Evolutionary conservation across 139 green algal species (phyloP), one percentile per base, ranked within the genome.

Genomic region (Volvox africanus): DNA sequence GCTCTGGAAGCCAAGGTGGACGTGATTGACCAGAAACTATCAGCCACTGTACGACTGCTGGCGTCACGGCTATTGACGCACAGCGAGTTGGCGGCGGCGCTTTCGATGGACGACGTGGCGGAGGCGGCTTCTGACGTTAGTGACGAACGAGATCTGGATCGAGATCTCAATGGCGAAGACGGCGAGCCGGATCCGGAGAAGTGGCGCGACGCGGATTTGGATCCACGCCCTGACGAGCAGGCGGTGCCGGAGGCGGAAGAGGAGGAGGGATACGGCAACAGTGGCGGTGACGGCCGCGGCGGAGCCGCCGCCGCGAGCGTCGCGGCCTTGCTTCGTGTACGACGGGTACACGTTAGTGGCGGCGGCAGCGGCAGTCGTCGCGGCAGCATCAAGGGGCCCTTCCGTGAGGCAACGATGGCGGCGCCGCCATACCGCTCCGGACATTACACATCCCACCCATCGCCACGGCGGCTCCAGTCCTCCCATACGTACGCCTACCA

Each of bases 11-110:
- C 6, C 32, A 69, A 80, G 32, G 24, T 92, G 73, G 82, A 82
- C 37, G 22, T 88, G 5, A 84, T 92, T 26, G 77, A 89, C 26
- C 89, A 88, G 71, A 92, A 92, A 75, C 82, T 92, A 28, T 77
- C 69, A 0, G 89, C 86, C 30, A 44, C 73, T 2, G 73, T 90
- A 77, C 71, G 86, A 18, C 86, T 90, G 86, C 86, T 90, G 71
- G 71, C 50, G 19, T 73, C 35, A 20, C 44, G 86, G 20, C 71
- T 90, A 28, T 50, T 90, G 17, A 90, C 44, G 0, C 86, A 90
- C 71, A 50, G 20, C 69, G 86, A 90, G 86, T 69, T 90, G 86
- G 86, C 86, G n/a, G 71, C 86, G n/a, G 83, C 83, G 35, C 83
- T 89, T 36, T 81, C 67, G 1, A 80, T 89, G 83, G 83, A 89